phyloP scores from a whole-genome alignment of 441 rosid genomes.

The Adansonia grandidieri region DNA sequence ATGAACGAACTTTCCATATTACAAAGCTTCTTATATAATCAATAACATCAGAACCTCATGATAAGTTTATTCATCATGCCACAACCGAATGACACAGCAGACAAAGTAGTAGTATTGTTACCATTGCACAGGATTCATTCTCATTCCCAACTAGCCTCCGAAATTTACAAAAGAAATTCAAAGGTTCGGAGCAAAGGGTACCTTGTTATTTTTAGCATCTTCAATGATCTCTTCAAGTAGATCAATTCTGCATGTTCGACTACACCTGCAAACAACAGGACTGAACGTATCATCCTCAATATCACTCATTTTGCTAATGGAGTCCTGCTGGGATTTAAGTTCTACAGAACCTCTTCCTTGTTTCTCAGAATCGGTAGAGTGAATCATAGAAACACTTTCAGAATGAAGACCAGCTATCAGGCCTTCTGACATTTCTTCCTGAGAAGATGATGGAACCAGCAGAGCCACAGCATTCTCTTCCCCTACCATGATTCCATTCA shows the following conservation, averaged over 20 bases:
- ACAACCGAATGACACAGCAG: neutral
- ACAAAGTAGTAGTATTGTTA: neutral
- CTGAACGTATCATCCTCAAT: slow-evolving; percentile 37
- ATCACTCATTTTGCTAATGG: slow-evolving; percentile 31
- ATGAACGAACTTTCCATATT: neutral
- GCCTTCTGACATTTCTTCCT: slow-evolving; percentile 29
- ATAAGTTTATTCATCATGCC: neutral
- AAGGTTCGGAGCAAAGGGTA: slow-evolving; percentile 22
- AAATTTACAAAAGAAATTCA: neutral
- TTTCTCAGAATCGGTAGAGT: slow-evolving; percentile 34
- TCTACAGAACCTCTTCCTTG: slow-evolving; percentile 28
- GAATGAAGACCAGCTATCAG: slow-evolving; percentile 27
- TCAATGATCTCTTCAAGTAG: slow-evolving; percentile 67
- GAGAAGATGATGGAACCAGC: slow-evolving; percentile 27
- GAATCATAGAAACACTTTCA: slow-evolving; percentile 20
- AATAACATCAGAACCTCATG: neutral
- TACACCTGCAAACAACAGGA: slow-evolving; percentile 39
- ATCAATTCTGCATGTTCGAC: slow-evolving; percentile 47
- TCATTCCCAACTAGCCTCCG: neutral
- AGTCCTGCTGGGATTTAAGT: slow-evolving; percentile 31
- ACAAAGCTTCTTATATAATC: neutral
- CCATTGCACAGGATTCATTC: neutral
- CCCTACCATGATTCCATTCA: slow-evolving; percentile 21
- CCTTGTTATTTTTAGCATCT: slow-evolving; percentile 89
- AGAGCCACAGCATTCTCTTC: slow-evolving; percentile 31